A percentile compares a stretch with the other conserved stretches of the same genome.
Conservation (phyloP, 1,284 basidiomycete species). For the Rhodotorula mucilaginosa region DNA sequence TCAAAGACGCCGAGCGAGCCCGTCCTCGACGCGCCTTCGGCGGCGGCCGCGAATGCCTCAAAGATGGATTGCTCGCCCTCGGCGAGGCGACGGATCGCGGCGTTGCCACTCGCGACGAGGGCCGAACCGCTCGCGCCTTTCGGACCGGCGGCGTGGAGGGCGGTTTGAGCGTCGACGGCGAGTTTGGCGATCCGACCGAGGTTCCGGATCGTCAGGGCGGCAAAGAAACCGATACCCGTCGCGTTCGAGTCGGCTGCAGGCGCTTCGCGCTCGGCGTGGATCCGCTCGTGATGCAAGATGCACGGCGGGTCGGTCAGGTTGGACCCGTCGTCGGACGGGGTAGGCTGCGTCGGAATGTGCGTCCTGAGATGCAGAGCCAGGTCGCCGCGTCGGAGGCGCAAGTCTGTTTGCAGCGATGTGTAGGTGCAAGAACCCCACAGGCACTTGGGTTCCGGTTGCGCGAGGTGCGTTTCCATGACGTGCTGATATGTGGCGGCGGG, state of each 20-base stretch:
- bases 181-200: constrained; percentile 29
- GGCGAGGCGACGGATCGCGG: constrained; percentile 26
- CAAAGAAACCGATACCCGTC: constrained; percentile 20
- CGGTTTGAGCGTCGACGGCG: constrained; percentile 22
- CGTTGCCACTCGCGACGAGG: constrained; percentile 26
- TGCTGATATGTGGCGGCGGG: constrained; percentile 14
- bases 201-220: constrained; percentile 40
- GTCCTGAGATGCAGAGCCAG: constrained; percentile 37
- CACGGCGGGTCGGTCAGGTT: constrained; percentile 13
- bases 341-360: constrained; percentile 27
- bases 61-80: constrained; percentile 35
- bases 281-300: constrained; percentile 23
- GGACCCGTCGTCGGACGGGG: background rate
- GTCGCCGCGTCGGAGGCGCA: constrained; percentile 11
- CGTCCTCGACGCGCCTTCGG: constrained; percentile 10
- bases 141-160: background rate
- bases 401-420: background rate
- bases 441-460: constrained; percentile 9
- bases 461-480: constrained; percentile 29
- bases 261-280: constrained; percentile 30
- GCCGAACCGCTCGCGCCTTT: constrained; percentile 5
- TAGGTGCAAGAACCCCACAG: constrained; percentile 30
- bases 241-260: constrained; percentile 11
- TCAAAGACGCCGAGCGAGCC: constrained; percentile 19
- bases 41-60: constrained; percentile 31